Conservation (phyloP, 495 filamentous ascomycete genomes). For the Halenospora varia region DNA sequence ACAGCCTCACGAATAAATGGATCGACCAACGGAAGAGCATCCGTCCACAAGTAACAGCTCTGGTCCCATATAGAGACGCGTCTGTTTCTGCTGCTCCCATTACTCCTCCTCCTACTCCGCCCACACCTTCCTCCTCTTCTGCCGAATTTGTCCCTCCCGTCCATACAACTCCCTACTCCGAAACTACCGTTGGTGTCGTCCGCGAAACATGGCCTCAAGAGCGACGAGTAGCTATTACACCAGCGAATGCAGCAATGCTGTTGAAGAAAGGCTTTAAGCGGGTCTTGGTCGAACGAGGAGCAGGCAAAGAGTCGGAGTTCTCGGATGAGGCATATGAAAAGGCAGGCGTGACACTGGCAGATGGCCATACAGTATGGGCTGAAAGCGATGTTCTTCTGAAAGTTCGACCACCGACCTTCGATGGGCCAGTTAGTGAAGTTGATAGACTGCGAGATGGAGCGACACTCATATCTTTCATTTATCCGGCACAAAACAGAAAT, state of each 20-base stretch:
- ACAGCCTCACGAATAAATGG: constrained; percentile 17
- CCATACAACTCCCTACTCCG: constrained; percentile 52
- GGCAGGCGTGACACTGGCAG: constrained; percentile 68
- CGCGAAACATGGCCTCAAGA: constrained; percentile 68
- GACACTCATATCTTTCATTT: constrained; percentile 71
- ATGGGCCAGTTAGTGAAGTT: constrained; percentile 46
- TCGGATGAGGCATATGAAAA: constrained; percentile 65
- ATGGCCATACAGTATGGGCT: constrained; percentile 56
- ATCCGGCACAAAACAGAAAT: constrained; percentile 66
- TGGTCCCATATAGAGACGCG: constrained; percentile 15
- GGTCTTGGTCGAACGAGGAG: constrained; percentile 69
- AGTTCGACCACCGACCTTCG: constrained; percentile 63
- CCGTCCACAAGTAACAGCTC: constrained; percentile 6
- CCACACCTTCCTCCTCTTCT: neutral
- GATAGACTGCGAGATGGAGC: constrained; percentile 55
- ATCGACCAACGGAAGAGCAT: constrained; percentile 9
- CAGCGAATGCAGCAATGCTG: constrained; percentile 70
- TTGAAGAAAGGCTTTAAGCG: constrained; percentile 75
- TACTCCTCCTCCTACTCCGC: too few relatives aligned
- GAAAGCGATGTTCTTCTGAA: constrained; percentile 74
- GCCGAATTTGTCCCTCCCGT: constrained; percentile 33
- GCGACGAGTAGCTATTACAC: constrained; percentile 74
- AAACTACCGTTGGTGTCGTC: constrained; percentile 67
- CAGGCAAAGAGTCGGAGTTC: constrained; percentile 70
- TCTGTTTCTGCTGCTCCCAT: too few relatives aligned